A percentile compares a stretch with the other conserved stretches of the same genome.
phyloP scores from a whole-genome alignment of 495 filamentous ascomycete species.

The Penicillium coffeae region DNA sequence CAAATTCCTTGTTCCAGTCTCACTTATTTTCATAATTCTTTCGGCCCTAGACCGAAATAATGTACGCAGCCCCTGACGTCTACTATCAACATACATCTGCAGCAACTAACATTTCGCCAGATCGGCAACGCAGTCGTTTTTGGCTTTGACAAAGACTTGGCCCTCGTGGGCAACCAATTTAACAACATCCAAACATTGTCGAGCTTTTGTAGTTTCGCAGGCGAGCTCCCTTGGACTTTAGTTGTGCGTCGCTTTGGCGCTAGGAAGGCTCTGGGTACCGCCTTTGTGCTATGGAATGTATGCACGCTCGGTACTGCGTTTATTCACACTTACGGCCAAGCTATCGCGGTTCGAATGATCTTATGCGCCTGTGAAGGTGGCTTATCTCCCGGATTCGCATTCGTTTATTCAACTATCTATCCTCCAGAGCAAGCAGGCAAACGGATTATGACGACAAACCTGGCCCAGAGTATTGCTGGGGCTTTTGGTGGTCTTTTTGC shows the following conservation, averaged over 20 bases:
- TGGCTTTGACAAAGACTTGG: slow-evolving; percentile 1
- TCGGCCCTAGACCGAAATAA: neutral
- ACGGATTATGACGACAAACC: neutral
- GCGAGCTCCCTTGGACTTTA: neutral
- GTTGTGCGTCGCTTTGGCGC: neutral
- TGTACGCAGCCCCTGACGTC: neutral
- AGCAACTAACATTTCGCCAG: neutral
- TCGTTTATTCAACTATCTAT: neutral
- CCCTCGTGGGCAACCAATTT: neutral
- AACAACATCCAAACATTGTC: neutral
- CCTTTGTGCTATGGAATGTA: neutral
- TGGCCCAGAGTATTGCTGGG: neutral
- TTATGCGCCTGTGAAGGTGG: neutral
- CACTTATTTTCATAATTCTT: neutral
- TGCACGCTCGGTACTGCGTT: neutral
- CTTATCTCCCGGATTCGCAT: neutral
- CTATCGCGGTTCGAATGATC: neutral
- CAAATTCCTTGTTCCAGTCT: neutral
- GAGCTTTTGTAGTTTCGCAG: neutral
- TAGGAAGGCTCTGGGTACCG: neutral
- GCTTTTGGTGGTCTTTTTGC: slow-evolving; percentile 1
- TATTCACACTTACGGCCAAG: neutral
- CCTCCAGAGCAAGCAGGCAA: neutral
- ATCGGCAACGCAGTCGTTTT: neutral
- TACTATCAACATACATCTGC: no score